These are phyloP conservation scores for Metschnikowia proteae DNA, from an alignment of 805 yeast species.

Conservation along the genomic window DNA sequence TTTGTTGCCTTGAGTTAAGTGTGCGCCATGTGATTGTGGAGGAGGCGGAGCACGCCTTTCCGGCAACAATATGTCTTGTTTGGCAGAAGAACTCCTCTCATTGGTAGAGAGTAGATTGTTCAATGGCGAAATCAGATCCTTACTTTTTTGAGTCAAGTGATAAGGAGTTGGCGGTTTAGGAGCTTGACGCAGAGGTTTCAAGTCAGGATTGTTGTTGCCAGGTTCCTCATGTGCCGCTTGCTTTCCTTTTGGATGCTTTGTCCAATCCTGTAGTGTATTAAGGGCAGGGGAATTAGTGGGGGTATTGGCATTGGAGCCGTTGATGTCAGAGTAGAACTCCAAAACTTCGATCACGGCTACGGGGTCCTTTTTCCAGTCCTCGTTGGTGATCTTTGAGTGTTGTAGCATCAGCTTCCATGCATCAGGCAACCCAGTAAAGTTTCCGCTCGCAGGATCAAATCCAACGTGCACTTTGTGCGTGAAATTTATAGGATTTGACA, in stretches of 20 bases:
- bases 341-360: constrained; percentile 60
- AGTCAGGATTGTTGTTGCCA: constrained; percentile 9
- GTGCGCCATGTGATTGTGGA: constrained; percentile 24
- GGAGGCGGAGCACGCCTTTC: constrained; percentile 57
- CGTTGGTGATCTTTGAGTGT: constrained; percentile 57
- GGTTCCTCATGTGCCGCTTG: not conserved
- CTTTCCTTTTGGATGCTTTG: constrained; percentile 28
- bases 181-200: constrained; percentile 38
- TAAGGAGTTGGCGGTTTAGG: constrained; percentile 45
- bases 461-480: constrained; percentile 92
- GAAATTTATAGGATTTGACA: constrained; percentile 90
- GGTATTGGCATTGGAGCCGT: constrained; percentile 39
- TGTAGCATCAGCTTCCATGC: constrained; percentile 55
- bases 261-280: constrained; percentile 41
- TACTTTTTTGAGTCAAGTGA: constrained; percentile 26
- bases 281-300: constrained; percentile 26
- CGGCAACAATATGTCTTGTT: constrained; percentile 37
- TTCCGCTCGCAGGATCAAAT: constrained; percentile 71
- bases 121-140: constrained; percentile 28
- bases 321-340: constrained; percentile 49
- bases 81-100: constrained; percentile 16
- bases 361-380: constrained; percentile 61
- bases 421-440: constrained; percentile 54
- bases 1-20: not conserved
- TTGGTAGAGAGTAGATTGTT: constrained; percentile 25